These are phyloP conservation scores for Paramecium caudatum DNA, from an alignment of 73 alveolate genomes.

Conservation along the genomic window DNA sequence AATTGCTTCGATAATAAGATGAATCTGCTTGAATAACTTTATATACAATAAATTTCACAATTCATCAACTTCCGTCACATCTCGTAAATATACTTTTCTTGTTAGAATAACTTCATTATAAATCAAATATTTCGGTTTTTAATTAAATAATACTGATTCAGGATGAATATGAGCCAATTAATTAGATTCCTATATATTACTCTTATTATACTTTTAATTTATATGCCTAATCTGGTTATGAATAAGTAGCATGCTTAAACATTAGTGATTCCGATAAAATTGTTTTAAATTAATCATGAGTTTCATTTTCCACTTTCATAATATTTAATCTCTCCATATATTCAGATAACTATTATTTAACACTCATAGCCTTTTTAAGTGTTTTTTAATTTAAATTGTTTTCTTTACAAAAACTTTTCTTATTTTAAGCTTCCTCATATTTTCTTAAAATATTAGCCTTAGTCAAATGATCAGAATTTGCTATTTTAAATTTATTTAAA, in stretches of 20 bases:
- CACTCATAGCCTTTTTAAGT: slow-evolving; percentile 86
- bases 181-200: slow-evolving; percentile 29
- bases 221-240: slow-evolving; percentile 36
- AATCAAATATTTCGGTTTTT: slow-evolving; percentile 67
- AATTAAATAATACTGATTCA: slow-evolving; percentile 70
- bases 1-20: too few species aligned
- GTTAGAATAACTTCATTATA: slow-evolving; percentile 74
- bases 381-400: slow-evolving; percentile 91
- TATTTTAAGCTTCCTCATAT: slow-evolving; percentile 82
- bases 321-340: slow-evolving; percentile 44
- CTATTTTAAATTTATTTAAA: slow-evolving; percentile 86
- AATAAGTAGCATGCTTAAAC: slow-evolving; percentile 49
- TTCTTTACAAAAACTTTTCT: slow-evolving; percentile 90
- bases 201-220: slow-evolving; percentile 1
- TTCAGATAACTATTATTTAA: slow-evolving; percentile 83
- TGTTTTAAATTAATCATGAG: slow-evolving; percentile 4
- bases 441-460: slow-evolving; percentile 84
- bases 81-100: slow-evolving; percentile 72
- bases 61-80: slow-evolving; percentile 70
- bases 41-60: neutral
- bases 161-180: slow-evolving; percentile 75
- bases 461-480: slow-evolving; percentile 94
- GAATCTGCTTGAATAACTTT: too few species aligned
- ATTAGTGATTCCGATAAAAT: slow-evolving; percentile 8
- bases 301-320: neutral